Conservation (phyloP, 179 eudicot species). For the Spergularia azorica region DNA sequence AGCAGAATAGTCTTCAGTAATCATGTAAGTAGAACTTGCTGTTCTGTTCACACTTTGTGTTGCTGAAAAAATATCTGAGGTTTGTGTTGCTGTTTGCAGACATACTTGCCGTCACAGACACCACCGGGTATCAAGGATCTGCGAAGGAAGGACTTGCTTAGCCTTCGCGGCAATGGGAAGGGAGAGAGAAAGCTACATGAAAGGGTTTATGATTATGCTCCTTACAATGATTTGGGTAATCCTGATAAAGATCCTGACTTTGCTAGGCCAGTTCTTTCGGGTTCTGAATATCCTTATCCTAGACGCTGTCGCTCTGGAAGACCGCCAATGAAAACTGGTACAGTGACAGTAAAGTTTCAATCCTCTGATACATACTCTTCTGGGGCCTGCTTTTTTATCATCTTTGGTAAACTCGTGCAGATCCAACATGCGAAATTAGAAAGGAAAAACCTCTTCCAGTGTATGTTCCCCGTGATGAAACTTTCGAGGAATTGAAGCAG, state of each 20-base stretch:
- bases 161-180: slow-evolving; percentile 74
- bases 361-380: neutral
- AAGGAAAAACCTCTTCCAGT: slow-evolving; percentile 70
- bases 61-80: slow-evolving; percentile 15
- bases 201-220: slow-evolving; percentile 83
- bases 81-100: slow-evolving; percentile 37
- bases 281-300: slow-evolving; percentile 49
- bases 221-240: slow-evolving; percentile 85
- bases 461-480: slow-evolving; percentile 84
- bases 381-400: slow-evolving; percentile 20
- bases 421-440: slow-evolving; percentile 62
- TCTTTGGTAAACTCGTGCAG: slow-evolving; percentile 41
- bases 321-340: slow-evolving; percentile 43
- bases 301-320: slow-evolving; percentile 59
- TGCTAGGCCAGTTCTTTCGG: slow-evolving; percentile 55
- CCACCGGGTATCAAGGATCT: slow-evolving; percentile 87
- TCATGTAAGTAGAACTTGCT: slow-evolving; percentile 47
- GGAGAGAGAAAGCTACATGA: slow-evolving; percentile 79
- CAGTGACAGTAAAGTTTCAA: neutral
- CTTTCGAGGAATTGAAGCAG: slow-evolving; percentile 75
- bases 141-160: slow-evolving; percentile 66
- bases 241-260: slow-evolving; percentile 70
- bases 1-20: slow-evolving; percentile 87
- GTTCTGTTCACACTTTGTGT: neutral
- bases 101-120: slow-evolving; percentile 82